Base-by-base conservation (phyloP, 306 rosid genomes). In the Prunus campanulata region DNA sequence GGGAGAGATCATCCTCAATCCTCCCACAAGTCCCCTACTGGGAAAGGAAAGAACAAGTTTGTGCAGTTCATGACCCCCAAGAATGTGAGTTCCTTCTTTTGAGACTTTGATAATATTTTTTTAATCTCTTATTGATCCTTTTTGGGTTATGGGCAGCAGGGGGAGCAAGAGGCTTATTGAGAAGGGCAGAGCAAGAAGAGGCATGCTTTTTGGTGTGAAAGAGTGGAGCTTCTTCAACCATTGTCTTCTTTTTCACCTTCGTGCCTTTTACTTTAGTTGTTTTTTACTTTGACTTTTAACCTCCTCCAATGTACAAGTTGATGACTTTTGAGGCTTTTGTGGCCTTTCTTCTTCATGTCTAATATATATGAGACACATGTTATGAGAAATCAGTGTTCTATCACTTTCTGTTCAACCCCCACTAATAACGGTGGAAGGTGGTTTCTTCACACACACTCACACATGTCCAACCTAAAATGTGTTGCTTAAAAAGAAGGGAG, bases 11-110 rank as follows among this genome's bases (percentile, higher is more conserved):
- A 62, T 16, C 74, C 55, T 7, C 72, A 75, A 20, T 12, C 71
- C 11, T 47, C 20, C 22, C 42, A 20, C 62, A 62, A 44, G 13
- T 75, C 90, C 18, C 86, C 86, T 11, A 77, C 13, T 35, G 86
- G 24, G 10, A 88, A 88, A 72, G 71, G 66, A 19, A 91, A 82
- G 90, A 84, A 84, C 66, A 87, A 88, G 83, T 88, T 84, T 15
- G 83, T 88, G 22, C 81, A 83, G 10, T 87, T 90, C 78, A 44
- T 91, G 74, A 73, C 32, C 8, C 69, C 86, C 65, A 84, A 87
- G 79, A 84, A 81, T 82, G 97, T 86, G 69, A 84, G 90, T 56
- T 4, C 11, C 11, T 11, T 6, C 60, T 47, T 22, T 32, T 19
- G 2, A 22, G 48, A 42, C 8, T 72, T 72, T 56, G 3, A 30